Conservation (phyloP, 2,329 filamentous ascomycete species). For the Hysterium pulicare region DNA sequence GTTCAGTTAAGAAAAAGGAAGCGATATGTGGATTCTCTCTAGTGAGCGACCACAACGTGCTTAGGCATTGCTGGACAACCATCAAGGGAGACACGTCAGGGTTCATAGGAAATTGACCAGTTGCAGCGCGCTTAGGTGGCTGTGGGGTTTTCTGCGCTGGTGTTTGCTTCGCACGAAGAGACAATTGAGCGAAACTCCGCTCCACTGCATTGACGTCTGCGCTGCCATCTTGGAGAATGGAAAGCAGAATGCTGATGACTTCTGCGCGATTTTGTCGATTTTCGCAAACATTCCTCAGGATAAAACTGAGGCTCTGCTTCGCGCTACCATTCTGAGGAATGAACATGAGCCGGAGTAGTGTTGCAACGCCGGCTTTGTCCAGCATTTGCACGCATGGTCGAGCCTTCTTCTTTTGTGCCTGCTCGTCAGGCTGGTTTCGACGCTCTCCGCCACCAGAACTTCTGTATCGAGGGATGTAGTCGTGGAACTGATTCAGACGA, state of each 20-base stretch:
- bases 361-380: constrained; percentile 92
- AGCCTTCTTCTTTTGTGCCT: constrained; percentile 60
- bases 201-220: constrained; percentile 91
- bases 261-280: constrained; percentile 95
- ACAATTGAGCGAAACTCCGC: constrained; percentile 90
- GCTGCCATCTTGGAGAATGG: constrained; percentile 93
- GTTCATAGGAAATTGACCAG: constrained; percentile 61
- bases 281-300: constrained; percentile 88
- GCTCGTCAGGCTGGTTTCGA: constrained; percentile 43
- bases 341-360: constrained; percentile 97
- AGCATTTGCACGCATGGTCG: constrained; percentile 92
- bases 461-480: constrained; percentile 22
- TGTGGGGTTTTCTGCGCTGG: constrained; percentile 75
- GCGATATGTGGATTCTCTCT: constrained; percentile 82
- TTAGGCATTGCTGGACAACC: constrained; percentile 92
- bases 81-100: constrained; percentile 90
- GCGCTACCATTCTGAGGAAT: constrained; percentile 87
- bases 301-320: constrained; percentile 76
- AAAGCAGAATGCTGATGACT: constrained; percentile 86
- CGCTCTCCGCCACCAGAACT: constrained; percentile 27
- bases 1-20: constrained; percentile 90
- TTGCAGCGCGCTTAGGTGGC: constrained; percentile 69
- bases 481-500: constrained; percentile 52
- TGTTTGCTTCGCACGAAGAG: constrained; percentile 81
- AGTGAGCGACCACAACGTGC: constrained; percentile 78